Percentiles rank a stretch among this genome's conserved stretches.
Evolutionary conservation across 2,329 filamentous ascomycete genomes (phyloP).

Genomic region (Sporothrix phasma): DNA sequence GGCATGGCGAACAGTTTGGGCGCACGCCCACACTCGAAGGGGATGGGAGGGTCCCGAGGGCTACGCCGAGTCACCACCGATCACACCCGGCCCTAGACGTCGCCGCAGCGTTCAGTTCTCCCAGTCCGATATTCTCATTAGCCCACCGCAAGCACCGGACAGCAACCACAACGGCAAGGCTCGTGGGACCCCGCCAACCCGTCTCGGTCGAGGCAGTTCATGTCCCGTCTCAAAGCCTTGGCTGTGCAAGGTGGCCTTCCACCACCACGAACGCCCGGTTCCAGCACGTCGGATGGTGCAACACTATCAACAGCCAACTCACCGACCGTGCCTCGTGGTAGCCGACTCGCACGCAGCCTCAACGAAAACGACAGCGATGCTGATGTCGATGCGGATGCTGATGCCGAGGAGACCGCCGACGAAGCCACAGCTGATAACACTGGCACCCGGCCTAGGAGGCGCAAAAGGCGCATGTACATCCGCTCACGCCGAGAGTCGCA

Average conservation of each 20-base stretch:
- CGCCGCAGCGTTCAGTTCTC: slow-evolving; percentile 70
- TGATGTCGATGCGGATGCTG: slow-evolving; percentile 44
- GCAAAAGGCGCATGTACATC: slow-evolving; percentile 47
- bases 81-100: slow-evolving; percentile 22
- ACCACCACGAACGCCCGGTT: slow-evolving; percentile 32
- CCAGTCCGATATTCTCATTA: slow-evolving; percentile 40
- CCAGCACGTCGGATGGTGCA: slow-evolving; percentile 17
- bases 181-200: slow-evolving; percentile 59
- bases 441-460: slow-evolving; percentile 48
- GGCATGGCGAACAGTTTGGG: neutral
- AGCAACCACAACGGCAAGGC: slow-evolving; percentile 36
- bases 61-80: slow-evolving; percentile 9
- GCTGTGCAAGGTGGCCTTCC: slow-evolving; percentile 44
- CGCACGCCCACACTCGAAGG: neutral
- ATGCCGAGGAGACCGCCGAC: slow-evolving; percentile 79
- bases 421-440: slow-evolving; percentile 48
- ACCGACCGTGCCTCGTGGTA: slow-evolving; percentile 36
- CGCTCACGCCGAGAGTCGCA: slow-evolving; percentile 34
- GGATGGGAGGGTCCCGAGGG: neutral
- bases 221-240: slow-evolving; percentile 69
- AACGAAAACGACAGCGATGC: slow-evolving; percentile 55
- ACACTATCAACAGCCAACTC: slow-evolving; percentile 37
- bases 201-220: slow-evolving; percentile 54
- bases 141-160: slow-evolving; percentile 24
- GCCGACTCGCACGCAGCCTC: slow-evolving; percentile 19